Evolutionary conservation across 2,329 filamentous ascomycete genomes (phyloP).

Genomic region (Colletotrichum lini): DNA sequence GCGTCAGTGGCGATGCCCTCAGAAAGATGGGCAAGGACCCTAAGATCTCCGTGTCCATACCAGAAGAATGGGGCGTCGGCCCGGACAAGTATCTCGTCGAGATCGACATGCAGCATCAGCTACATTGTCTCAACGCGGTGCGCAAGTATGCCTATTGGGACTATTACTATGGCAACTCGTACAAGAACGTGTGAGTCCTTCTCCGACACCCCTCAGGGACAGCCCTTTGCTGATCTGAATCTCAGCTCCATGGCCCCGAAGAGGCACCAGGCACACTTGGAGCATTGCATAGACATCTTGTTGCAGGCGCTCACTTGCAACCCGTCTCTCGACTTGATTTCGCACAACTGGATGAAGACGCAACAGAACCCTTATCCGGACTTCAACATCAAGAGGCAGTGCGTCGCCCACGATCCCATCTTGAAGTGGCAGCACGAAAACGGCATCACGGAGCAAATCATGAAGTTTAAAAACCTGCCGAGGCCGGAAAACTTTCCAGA

Average conservation of each 20-base stretch:
- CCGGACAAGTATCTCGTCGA: constrained; percentile 33
- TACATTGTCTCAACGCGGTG: constrained; percentile 34
- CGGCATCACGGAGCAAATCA: constrained; percentile 29
- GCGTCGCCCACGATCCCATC: constrained; percentile 24
- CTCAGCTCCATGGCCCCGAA: constrained; percentile 26
- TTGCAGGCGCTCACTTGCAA: constrained; percentile 34
- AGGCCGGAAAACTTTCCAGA: constrained; percentile 11
- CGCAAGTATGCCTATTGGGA: constrained; percentile 37
- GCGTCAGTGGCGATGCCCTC: constrained; percentile 30
- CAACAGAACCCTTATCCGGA: constrained; percentile 37
- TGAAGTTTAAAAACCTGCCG: constrained; percentile 31
- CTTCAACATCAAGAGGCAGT: constrained; percentile 40
- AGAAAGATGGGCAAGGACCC: constrained; percentile 39
- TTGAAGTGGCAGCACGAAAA: constrained; percentile 31
- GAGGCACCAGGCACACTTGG: constrained; percentile 31
- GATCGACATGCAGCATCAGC: constrained; percentile 38
- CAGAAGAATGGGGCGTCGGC: constrained; percentile 38
- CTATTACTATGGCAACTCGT: constrained; percentile 14
- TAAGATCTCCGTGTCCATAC: constrained; percentile 30
- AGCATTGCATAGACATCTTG: constrained; percentile 30
- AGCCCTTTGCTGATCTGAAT: neutral
- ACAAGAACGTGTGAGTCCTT: constrained; percentile 22
- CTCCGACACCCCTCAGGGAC: neutral
- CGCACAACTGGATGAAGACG: constrained; percentile 37
- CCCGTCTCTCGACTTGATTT: constrained; percentile 31